Evolutionary conservation across 495 filamentous ascomycete genomes (phyloP).

Genomic region (Thermochaetoides thermophila): DNA sequence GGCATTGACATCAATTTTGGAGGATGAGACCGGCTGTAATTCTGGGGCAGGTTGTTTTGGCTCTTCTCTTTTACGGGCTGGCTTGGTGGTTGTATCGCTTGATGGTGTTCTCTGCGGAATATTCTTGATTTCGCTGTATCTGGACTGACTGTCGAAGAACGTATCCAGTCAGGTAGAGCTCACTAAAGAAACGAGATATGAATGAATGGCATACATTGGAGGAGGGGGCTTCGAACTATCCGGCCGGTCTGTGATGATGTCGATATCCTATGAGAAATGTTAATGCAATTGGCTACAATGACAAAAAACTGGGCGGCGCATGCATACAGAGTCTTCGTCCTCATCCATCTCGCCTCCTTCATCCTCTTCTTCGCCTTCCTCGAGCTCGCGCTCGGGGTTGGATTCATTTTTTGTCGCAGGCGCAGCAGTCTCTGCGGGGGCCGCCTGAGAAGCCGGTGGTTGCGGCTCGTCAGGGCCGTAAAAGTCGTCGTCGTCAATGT

Average conservation of each 20-base stretch:
- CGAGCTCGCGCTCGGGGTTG: conserved; percentile 39
- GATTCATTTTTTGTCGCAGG: conserved; percentile 12
- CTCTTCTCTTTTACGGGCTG: no score
- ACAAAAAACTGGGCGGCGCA: conserved; percentile 2
- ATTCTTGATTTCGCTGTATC: conserved; percentile 50
- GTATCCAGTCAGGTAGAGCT: neutral
- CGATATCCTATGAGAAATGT: conserved; percentile 55
- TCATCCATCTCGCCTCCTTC: conserved; percentile 66
- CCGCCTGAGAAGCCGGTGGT: conserved; percentile 13
- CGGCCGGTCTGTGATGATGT: conserved; percentile 83
- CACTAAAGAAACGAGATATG: neutral
- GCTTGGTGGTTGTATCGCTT: conserved; percentile 24
- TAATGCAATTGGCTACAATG: neutral
- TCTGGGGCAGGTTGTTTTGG: neutral
- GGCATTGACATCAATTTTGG: conserved; percentile 70
- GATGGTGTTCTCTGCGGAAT: conserved; percentile 47
- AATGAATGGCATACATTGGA: conserved; percentile 35
- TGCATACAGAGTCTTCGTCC: conserved; percentile 36
- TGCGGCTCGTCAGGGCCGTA: conserved; percentile 40
- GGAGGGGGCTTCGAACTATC: conserved; percentile 60
- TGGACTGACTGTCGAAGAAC: conserved; percentile 36
- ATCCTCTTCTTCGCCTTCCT: conserved; percentile 48
- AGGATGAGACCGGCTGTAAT: conserved; percentile 40
- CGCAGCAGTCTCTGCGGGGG: conserved; percentile 4
- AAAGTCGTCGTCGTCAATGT: conserved; percentile 57